Evolutionary conservation across 1,284 basidiomycete genomes (phyloP).

Genomic region (Athelia psychrophila): DNA sequence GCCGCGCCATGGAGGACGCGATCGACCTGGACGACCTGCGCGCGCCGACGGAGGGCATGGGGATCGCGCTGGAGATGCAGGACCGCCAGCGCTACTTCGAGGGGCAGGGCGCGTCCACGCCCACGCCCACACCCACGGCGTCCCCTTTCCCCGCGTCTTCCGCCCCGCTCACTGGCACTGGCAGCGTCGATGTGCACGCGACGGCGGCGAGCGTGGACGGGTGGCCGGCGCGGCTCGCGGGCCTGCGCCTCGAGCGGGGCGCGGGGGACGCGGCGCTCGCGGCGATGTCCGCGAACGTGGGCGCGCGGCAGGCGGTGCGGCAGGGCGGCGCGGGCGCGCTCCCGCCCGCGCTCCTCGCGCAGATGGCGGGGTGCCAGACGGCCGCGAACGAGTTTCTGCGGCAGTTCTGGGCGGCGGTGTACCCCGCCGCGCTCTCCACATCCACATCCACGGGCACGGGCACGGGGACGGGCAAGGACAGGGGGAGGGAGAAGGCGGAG

Average conservation of each 20-base stretch:
- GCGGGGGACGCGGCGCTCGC: conserved; percentile 63
- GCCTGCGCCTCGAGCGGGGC: conserved; percentile 50
- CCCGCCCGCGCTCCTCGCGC: conserved; percentile 73
- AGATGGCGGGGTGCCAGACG: conserved; percentile 88
- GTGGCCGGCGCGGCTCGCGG: conserved; percentile 37
- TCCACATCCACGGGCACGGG: conserved; percentile 39
- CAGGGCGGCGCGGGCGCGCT: conserved; percentile 58
- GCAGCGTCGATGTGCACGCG: no score
- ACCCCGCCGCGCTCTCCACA: conserved; percentile 62
- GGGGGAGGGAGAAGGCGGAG: conserved; percentile 47
- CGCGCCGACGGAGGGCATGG: conserved; percentile 57
- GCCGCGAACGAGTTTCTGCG: conserved; percentile 94
- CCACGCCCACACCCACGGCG: no score
- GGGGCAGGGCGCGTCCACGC: conserved; percentile 35
- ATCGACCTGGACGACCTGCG: conserved; percentile 89
- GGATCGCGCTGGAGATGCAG: conserved; percentile 83
- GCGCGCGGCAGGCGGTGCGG: conserved; percentile 37
- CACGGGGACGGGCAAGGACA: no score
- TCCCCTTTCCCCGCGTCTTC: no score
- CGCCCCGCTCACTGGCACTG: no score
- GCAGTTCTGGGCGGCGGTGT: conserved; percentile 91
- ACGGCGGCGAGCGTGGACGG: conserved; percentile 44
- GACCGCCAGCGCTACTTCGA: conserved; percentile 78
- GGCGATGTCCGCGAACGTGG: conserved; percentile 78
- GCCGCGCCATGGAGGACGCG: conserved; percentile 32